Conservation (phyloP, 2,329 filamentous ascomycete genomes). For the Ophidiomyces ophidiicola region DNA sequence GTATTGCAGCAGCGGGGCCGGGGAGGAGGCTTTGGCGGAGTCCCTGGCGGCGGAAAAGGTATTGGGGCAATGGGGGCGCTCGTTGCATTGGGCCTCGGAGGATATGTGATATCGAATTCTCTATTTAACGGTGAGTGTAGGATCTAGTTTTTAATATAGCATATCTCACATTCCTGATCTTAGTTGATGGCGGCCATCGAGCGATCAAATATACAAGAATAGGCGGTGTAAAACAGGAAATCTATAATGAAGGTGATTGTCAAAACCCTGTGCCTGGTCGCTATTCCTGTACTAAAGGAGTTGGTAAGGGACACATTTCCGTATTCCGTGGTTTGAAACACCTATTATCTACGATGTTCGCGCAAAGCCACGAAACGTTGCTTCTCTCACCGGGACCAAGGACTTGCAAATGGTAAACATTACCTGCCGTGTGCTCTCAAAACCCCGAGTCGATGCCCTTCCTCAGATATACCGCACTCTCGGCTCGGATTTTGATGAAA, state of each 20-base stretch:
- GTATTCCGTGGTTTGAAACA: constrained; percentile 94
- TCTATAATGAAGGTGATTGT: constrained; percentile 73
- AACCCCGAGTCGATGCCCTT: constrained; percentile 73
- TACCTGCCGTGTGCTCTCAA: constrained; percentile 94
- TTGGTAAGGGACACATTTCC: constrained; percentile 68
- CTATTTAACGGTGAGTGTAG: constrained; percentile 51
- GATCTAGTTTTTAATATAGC: constrained; percentile 10
- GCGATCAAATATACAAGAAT: constrained; percentile 96
- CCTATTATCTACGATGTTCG: constrained; percentile 95
- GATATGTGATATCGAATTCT: constrained; percentile 41
- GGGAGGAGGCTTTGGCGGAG: constrained; percentile 41
- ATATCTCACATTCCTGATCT: constrained; percentile 14
- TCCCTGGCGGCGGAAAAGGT: constrained; percentile 41
- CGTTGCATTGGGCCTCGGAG: constrained; percentile 40
- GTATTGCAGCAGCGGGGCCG: constrained; percentile 45
- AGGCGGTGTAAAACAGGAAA: constrained; percentile 88
- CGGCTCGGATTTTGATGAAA: constrained; percentile 91
- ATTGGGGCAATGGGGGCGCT: constrained; percentile 44
- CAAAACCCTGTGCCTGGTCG: background rate
- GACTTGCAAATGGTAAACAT: constrained; percentile 99
- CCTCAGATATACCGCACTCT: constrained; percentile 96
- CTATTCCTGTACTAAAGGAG: constrained; percentile 2
- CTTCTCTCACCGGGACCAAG: constrained; percentile 95
- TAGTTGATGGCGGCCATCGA: constrained; percentile 93
- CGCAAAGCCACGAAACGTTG: constrained; percentile 91